These are phyloP conservation scores for Persicaria tinctoria DNA, from an alignment of 148 eudicot species.

Conservation along the genomic window DNA sequence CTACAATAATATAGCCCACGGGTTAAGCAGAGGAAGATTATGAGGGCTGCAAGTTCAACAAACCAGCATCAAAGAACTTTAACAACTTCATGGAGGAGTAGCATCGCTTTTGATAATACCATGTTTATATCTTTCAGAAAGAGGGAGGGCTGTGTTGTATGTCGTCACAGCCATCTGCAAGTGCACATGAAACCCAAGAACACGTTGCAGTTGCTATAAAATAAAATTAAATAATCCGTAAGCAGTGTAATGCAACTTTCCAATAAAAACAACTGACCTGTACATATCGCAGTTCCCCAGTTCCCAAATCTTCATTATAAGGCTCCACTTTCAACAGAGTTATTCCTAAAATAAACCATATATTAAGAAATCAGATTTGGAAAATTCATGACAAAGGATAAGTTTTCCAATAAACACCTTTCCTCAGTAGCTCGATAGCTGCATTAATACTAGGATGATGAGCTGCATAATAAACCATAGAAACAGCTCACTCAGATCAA, in stretches of 20 bases:
- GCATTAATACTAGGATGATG: conserved; percentile 96
- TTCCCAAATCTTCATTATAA: conserved; percentile 77
- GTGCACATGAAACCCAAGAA: not conserved
- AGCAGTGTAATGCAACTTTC: not conserved
- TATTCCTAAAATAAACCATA: conserved; percentile 38
- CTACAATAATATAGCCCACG: conserved; percentile 26
- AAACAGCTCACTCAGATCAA: not conserved
- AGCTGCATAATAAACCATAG: conserved; percentile 39
- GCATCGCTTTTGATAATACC: conserved; percentile 32
- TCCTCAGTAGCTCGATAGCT: conserved; percentile 64
- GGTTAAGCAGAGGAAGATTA: conserved; percentile 7
- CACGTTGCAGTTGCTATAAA: not conserved
- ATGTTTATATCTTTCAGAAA: conserved; percentile 69
- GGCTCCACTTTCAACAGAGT: conserved; percentile 65
- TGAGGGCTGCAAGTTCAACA: not conserved
- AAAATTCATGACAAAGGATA: not conserved
- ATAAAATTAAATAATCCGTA: not conserved
- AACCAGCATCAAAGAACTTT: not conserved
- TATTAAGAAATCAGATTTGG: not conserved
- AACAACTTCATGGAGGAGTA: conserved; percentile 2
- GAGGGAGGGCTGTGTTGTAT: conserved; percentile 69
- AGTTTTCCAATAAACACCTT: conserved; percentile 31
- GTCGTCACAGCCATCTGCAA: conserved; percentile 97
- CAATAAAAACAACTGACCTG: conserved; percentile 22
- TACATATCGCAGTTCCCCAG: conserved; percentile 89